Percentiles rank a stretch among this genome's conserved stretches.
These are phyloP conservation scores for Boletus holoroseus DNA, from an alignment of 1,284 basidiomycete genomes.

Conservation along the genomic window DNA sequence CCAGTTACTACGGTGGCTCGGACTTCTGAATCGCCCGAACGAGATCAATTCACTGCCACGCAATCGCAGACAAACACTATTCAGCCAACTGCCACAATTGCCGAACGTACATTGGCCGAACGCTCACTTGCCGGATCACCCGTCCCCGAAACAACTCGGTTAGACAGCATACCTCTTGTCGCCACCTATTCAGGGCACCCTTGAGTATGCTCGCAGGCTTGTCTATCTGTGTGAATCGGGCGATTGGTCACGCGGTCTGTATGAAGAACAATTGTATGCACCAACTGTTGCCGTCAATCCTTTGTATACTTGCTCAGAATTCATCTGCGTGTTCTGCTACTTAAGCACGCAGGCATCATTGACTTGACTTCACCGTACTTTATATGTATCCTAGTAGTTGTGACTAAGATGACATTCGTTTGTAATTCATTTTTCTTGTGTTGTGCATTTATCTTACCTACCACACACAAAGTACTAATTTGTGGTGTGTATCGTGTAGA, in stretches of 20 bases:
- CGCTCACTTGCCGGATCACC: constrained; percentile 61
- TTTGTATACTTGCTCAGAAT: constrained; percentile 11
- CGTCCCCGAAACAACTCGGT: constrained; percentile 19
- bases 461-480: too few relatives aligned
- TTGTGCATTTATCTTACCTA: neutral
- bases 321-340: neutral
- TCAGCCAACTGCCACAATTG: constrained; percentile 46
- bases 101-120: constrained; percentile 48
- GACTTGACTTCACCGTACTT: constrained; percentile 7
- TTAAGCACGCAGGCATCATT: neutral
- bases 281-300: constrained; percentile 6
- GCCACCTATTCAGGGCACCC: constrained; percentile 23
- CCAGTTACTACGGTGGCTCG: constrained; percentile 47
- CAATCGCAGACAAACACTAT: constrained; percentile 42
- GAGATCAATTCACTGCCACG: constrained; percentile 32
- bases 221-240: neutral
- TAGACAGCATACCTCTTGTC: constrained; percentile 28
- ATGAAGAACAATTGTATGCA: constrained; percentile 3
- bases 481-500: too few relatives aligned
- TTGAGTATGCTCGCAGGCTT: constrained; percentile 8
- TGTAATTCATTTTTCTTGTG: neutral
- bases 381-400: constrained; percentile 13
- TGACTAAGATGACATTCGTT: neutral
- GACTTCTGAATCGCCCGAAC: constrained; percentile 37
- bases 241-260: neutral